Evolutionary conservation across 768 basidiomycete species (phyloP).

Genomic region (Lentinula boryana): DNA sequence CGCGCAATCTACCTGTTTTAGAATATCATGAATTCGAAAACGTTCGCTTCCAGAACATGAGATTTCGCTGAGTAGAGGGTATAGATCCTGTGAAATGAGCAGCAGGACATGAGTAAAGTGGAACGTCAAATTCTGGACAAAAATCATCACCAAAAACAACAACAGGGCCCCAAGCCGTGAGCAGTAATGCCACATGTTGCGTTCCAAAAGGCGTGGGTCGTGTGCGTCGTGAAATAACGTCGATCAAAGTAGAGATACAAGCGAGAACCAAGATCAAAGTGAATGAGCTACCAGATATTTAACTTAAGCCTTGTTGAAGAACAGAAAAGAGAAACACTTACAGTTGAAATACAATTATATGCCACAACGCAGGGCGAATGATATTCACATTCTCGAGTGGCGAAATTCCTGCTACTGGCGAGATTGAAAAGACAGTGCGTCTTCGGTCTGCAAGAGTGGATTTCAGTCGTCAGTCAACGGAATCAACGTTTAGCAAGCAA

Average conservation of each 20-base stretch:
- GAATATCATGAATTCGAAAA: not conserved
- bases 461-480: too few species aligned
- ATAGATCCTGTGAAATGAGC: not conserved
- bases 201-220: constrained; percentile 53
- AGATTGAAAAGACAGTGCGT: not conserved
- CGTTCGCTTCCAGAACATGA: not conserved
- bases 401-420: not conserved
- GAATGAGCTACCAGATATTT: constrained; percentile 30
- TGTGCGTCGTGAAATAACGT: constrained; percentile 30
- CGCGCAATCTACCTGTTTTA: too few species aligned
- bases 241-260: constrained; percentile 45
- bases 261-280: constrained; percentile 41
- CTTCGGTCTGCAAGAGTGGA: not conserved
- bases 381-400: not conserved
- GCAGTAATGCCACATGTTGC: constrained; percentile 56
- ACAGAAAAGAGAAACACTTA: constrained; percentile 18
- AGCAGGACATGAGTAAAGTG: not conserved
- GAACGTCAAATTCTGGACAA: not conserved
- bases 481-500: not conserved
- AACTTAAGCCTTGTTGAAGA: constrained; percentile 4
- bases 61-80: not conserved
- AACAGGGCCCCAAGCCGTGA: constrained; percentile 55
- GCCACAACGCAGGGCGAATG: constrained; percentile 27
- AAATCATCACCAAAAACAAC: constrained; percentile 15
- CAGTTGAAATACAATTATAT: constrained; percentile 53